These are phyloP conservation scores for Gastroboletus turbinatus DNA, from an alignment of 1,284 basidiomycete species.

Conservation along the genomic window DNA sequence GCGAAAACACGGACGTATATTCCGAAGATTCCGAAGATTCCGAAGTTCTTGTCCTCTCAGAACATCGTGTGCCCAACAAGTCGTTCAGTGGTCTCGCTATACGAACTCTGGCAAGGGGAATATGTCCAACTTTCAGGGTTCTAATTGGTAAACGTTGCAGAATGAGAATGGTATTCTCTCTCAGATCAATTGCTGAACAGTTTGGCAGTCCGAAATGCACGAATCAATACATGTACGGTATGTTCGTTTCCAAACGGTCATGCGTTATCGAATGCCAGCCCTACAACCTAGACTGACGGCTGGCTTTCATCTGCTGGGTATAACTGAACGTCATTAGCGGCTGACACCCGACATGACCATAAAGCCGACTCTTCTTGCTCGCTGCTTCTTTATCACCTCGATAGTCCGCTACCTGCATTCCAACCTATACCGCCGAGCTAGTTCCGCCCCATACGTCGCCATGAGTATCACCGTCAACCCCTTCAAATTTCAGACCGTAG, in stretches of 20 bases:
- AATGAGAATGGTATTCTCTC: background rate
- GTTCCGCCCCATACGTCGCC: background rate
- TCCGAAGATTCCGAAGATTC: background rate
- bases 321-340: conserved; percentile 1
- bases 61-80: background rate
- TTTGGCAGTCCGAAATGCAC: background rate
- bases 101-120: background rate
- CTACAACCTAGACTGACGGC: background rate
- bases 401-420: background rate
- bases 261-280: background rate
- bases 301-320: background rate
- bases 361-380: background rate
- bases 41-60: background rate
- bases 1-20: background rate
- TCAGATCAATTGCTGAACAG: background rate
- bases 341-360: conserved; percentile 11
- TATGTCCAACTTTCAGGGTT: background rate
- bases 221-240: background rate
- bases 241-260: background rate
- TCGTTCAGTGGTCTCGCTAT: background rate
- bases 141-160: background rate
- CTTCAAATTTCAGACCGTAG: background rate
- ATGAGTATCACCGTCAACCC: background rate
- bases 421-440: background rate
- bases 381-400: background rate